phyloP scores from a whole-genome alignment of 768 basidiomycete species.

The Naganishia kalamii region DNA sequence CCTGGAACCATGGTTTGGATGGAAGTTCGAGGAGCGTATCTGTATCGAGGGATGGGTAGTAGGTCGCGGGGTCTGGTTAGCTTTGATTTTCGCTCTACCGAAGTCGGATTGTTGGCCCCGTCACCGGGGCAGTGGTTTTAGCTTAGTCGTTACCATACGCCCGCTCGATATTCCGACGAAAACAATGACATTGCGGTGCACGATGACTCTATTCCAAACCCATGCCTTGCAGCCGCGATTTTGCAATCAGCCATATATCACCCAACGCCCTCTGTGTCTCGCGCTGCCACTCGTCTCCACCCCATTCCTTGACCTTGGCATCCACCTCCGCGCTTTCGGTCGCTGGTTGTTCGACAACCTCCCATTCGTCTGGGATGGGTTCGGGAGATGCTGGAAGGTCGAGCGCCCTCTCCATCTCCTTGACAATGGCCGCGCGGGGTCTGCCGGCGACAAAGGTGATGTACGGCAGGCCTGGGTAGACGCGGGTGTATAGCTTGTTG shows the following conservation, averaged over 20 bases:
- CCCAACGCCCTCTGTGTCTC: slow-evolving; percentile 67
- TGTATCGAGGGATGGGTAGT: background rate
- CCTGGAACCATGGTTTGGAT: too few relatives aligned
- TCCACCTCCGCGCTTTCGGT: slow-evolving; percentile 23
- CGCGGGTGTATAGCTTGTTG: slow-evolving; percentile 68
- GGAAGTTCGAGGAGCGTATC: too few relatives aligned
- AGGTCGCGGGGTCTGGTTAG: background rate
- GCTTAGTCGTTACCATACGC: too few relatives aligned
- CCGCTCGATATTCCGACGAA: too few relatives aligned
- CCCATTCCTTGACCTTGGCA: slow-evolving; percentile 15
- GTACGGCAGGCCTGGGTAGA: slow-evolving; percentile 70
- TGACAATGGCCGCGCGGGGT: slow-evolving; percentile 61
- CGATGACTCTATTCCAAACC: background rate
- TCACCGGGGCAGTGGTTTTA: background rate
- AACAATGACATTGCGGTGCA: background rate
- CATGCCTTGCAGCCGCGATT: slow-evolving; percentile 35
- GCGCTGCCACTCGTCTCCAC: slow-evolving; percentile 54
- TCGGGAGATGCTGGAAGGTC: slow-evolving; percentile 34
- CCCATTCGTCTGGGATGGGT: slow-evolving; percentile 29
- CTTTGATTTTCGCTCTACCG: background rate
- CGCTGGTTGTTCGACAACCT: slow-evolving; percentile 46
- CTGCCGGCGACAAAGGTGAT: slow-evolving; percentile 90
- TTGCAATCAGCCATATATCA: slow-evolving; percentile 71
- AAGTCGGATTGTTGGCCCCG: background rate
- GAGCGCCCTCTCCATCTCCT: slow-evolving; percentile 71